Evolutionary conservation across 176 grass and related monocot genomes (phyloP).

Genomic region (Aegilops tauschii): DNA sequence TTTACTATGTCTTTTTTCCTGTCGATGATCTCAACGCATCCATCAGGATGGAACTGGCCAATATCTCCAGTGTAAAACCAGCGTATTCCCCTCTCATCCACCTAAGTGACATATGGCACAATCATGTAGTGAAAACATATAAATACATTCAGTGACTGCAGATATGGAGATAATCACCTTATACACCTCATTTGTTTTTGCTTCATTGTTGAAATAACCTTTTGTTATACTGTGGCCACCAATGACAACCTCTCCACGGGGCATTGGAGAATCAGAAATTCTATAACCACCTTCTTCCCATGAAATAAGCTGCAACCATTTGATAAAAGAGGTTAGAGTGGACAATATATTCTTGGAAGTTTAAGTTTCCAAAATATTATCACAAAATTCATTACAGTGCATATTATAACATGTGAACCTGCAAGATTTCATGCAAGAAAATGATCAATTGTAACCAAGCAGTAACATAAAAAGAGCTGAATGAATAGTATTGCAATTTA

Average conservation of each 20-base stretch:
- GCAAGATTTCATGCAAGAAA: neutral
- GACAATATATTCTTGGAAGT: neutral
- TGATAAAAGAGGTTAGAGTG: conserved; percentile 2
- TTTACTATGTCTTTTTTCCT: conserved; percentile 96
- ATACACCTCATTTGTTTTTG: conserved; percentile 79
- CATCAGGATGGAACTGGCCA: conserved; percentile 87
- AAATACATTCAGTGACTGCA: neutral
- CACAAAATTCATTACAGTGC: neutral
- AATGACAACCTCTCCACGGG: conserved; percentile 75
- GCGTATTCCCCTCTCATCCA: conserved; percentile 64
- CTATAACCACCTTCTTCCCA: conserved; percentile 85
- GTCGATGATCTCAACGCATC: conserved; percentile 84
- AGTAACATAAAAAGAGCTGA: neutral
- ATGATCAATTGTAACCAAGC: neutral
- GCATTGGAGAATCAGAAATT: conserved; percentile 77
- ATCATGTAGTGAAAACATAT: conserved; percentile 5
- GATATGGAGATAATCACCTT: conserved; percentile 41
- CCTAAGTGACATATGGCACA: conserved; percentile 26
- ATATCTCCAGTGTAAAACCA: conserved; percentile 96
- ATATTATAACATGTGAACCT: neutral
- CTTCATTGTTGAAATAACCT: conserved; percentile 86
- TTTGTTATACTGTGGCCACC: conserved; percentile 70
- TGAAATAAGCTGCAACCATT: conserved; percentile 59
- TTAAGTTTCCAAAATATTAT: neutral
- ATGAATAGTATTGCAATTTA: neutral